Base-by-base conservation (phyloP, 495 filamentous ascomycete species). In the Hyaloscypha hepaticicola region DNA sequence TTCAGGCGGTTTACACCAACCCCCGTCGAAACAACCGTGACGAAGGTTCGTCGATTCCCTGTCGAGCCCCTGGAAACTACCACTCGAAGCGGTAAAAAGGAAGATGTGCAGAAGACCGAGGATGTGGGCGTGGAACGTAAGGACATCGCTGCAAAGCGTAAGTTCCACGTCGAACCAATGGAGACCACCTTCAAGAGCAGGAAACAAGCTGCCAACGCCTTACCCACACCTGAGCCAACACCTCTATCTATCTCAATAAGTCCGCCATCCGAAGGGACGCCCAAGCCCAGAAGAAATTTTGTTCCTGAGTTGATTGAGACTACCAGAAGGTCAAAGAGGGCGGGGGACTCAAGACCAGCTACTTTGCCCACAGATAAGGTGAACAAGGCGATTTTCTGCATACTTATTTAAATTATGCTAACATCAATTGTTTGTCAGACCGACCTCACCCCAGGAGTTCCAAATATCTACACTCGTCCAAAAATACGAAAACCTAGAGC, bases 251-350 rank as follows among this genome's bases (percentile, higher is more conserved):
- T 69, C 55, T 65, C 65, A 49, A 55, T 58, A 55, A 45, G 25
- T 33, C 55, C 63, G 21, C 67, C 69, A 48, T 31, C 66, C 34
- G 50, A 70, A 58, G 63, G 65, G 52, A 58, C 66, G 1, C 77
- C 72, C 21, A 73, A 71, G 12, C 69, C 72, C 16, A 77, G 73
- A 64, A 76, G 81, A 28, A 80, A 78, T 55, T 88, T 90, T 66
- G 77, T 83, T 7, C 86, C 87, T 1, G 83, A 92, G 68, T 81
- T 88, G 5, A 82, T 90, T 53, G 88, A 90, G 72, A 90, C 85
- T n/a, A 80, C 83, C 9, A 80, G 84, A 21, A 79, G 86, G 59
- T 81, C 80, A 14, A 82, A 82, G 67, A 79, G 80, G 65, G 77
- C 77, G 29, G 77, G 82, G 21, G 82, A 84, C 55, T 75, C 77